phyloP scores from a whole-genome alignment of 2,329 filamentous ascomycete species.

The Aspergillus sergii region DNA sequence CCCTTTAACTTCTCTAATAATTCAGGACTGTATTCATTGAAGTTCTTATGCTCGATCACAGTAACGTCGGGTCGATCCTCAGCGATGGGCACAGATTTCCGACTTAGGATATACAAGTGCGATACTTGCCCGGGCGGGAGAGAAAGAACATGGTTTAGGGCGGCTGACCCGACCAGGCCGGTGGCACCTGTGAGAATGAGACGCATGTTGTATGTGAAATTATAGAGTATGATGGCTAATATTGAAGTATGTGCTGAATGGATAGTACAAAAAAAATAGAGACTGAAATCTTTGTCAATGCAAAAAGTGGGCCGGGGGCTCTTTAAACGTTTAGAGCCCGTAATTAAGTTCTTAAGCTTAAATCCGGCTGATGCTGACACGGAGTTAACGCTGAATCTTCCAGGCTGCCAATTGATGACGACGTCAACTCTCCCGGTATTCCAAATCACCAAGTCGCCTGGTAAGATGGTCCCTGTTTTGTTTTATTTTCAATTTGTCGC shows the following conservation, averaged over 20 bases:
- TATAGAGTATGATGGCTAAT: not conserved
- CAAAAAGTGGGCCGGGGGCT: not conserved
- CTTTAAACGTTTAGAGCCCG: not conserved
- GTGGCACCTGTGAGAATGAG: slow-evolving; percentile 71
- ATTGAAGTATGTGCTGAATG: no score
- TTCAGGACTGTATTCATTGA: slow-evolving; percentile 56
- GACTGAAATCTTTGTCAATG: not conserved
- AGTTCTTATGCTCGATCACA: slow-evolving; percentile 71
- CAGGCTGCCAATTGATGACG: not conserved
- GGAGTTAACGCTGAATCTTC: not conserved
- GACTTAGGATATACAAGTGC: slow-evolving; percentile 57
- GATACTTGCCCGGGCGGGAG: slow-evolving; percentile 30
- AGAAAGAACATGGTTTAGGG: slow-evolving; percentile 68
- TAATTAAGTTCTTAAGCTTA: not conserved
- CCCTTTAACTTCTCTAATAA: slow-evolving; percentile 64
- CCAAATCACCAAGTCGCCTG: no score
- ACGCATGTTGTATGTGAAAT: slow-evolving; percentile 25
- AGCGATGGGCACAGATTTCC: slow-evolving; percentile 65
- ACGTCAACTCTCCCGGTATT: not conserved
- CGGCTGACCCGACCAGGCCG: slow-evolving; percentile 64
- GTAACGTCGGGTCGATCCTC: slow-evolving; percentile 56
- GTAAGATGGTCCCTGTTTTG: no score
- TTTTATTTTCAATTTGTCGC: no score
- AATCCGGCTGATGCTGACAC: not conserved
- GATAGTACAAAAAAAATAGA: not conserved